These are phyloP conservation scores for Musa troglodytarum DNA, from an alignment of 176 grass and related monocot species.

Conservation along the genomic window DNA sequence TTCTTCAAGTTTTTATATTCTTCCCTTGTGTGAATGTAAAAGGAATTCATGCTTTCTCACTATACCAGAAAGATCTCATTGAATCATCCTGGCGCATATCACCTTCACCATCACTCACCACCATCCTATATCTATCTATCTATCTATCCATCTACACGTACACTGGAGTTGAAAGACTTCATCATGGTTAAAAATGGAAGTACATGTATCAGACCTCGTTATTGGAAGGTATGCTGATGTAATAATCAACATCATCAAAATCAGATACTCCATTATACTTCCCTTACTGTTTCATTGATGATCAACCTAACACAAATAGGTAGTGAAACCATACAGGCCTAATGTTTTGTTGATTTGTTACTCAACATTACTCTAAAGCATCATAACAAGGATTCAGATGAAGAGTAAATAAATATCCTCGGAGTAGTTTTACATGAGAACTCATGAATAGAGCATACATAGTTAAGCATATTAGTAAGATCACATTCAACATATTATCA, in stretches of 20 bases:
- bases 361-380: background rate
- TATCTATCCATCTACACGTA: too few relatives aligned
- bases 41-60: too few relatives aligned
- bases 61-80: too few relatives aligned
- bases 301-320: background rate
- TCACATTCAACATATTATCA: background rate
- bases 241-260: background rate
- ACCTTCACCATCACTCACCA: too few relatives aligned
- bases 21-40: too few relatives aligned
- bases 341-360: background rate
- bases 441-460: background rate
- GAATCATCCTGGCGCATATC: too few relatives aligned
- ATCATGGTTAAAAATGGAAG: too few relatives aligned
- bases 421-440: background rate
- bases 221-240: background rate
- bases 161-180: too few relatives aligned
- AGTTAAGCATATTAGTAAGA: background rate
- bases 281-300: background rate
- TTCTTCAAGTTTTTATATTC: too few relatives aligned
- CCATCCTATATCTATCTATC: too few relatives aligned
- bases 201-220: too few relatives aligned
- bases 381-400: background rate
- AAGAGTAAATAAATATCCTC: background rate
- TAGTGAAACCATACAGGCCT: background rate
- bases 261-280: background rate